phyloP scores from a whole-genome alignment of 2,329 filamentous ascomycete species.

The Ceratocystis cubensis region DNA sequence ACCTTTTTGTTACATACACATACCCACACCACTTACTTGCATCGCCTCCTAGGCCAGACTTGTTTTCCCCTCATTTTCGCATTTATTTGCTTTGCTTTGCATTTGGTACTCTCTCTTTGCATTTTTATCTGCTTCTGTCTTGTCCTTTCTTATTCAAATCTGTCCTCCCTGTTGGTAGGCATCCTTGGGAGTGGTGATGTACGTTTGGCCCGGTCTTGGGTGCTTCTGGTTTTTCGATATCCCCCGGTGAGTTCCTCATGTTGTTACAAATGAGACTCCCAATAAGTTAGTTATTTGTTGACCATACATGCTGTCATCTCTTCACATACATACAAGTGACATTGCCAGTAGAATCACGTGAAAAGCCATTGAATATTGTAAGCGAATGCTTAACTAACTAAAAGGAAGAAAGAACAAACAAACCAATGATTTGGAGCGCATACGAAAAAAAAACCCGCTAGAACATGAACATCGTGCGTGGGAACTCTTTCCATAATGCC shows the following conservation, averaged over 20 bases:
- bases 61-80: neutral
- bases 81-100: neutral
- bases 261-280: slow-evolving; percentile 14
- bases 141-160: slow-evolving; percentile 8
- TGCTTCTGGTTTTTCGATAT: slow-evolving; percentile 15
- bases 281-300: slow-evolving; percentile 14
- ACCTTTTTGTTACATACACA: neutral
- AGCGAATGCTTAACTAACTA: neutral
- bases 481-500: slow-evolving; percentile 7
- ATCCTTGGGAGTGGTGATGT: neutral
- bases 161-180: slow-evolving; percentile 8
- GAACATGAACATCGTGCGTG: slow-evolving; percentile 9
- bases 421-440: neutral
- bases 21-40: neutral
- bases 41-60: slow-evolving; percentile 3
- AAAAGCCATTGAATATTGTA: neutral
- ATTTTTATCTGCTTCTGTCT: slow-evolving; percentile 9
- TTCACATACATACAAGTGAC: neutral
- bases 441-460: slow-evolving; percentile 6
- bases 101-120: neutral
- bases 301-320: neutral
- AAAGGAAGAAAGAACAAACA: neutral
- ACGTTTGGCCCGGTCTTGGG: neutral
- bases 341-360: neutral
- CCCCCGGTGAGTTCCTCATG: slow-evolving; percentile 13